Conservation (phyloP, 257 asterid species). For the Thymus mandschuricus region DNA sequence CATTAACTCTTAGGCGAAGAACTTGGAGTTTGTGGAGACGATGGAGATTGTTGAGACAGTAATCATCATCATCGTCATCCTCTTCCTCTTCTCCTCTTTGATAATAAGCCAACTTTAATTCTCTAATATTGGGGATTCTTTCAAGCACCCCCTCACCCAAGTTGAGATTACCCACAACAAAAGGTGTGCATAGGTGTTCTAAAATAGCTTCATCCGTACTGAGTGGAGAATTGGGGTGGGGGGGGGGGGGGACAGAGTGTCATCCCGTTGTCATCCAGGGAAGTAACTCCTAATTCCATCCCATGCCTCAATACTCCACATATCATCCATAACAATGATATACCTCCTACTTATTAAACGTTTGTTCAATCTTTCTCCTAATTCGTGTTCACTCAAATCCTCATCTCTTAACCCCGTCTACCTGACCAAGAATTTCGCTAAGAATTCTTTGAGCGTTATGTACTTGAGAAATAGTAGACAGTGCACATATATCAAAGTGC, state of each 20-base stretch:
- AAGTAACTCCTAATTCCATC: neutral
- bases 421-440: neutral
- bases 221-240: neutral
- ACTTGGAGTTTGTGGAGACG: neutral
- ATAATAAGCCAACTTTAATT: neutral
- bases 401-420: neutral
- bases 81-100: neutral
- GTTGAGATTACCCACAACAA: neutral
- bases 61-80: neutral
- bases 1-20: neutral
- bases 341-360: neutral
- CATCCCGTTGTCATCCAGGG: neutral
- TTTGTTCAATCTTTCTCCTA: neutral
- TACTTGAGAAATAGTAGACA: neutral
- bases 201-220: neutral
- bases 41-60: neutral
- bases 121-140: conserved; percentile 1
- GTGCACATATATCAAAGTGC: neutral
- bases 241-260: too few species aligned
- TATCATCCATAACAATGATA: neutral
- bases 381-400: neutral
- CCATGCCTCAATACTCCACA: neutral
- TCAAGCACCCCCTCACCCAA: neutral
- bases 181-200: neutral
- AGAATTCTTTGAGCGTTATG: neutral